Percentiles rank a stretch among this genome's conserved stretches.
Conservation (phyloP, 768 basidiomycete species). For the Hortiboletus flavorubellus region DNA sequence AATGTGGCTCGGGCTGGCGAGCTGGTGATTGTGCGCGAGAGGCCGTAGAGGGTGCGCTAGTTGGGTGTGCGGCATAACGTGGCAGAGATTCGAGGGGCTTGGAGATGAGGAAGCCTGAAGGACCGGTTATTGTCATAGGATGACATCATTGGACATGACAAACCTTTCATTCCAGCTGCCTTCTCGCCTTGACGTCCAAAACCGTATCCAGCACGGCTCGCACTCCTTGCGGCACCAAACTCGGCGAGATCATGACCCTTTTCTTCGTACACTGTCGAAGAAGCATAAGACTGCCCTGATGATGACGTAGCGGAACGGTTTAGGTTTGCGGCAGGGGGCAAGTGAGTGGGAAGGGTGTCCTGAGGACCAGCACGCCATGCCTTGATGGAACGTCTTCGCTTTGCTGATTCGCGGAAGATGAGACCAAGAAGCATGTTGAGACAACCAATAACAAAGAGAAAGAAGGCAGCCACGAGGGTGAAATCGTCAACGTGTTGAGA, state of each 20-base stretch:
- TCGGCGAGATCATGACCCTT: slow-evolving; percentile 23
- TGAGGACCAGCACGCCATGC: slow-evolving; percentile 57
- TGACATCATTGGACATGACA: slow-evolving; percentile 6
- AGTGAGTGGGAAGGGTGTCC: slow-evolving; percentile 48
- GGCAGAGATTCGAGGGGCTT: slow-evolving; percentile 63
- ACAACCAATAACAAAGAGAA: slow-evolving; percentile 90
- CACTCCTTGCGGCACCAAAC: slow-evolving; percentile 17
- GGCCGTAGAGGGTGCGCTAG: slow-evolving; percentile 17
- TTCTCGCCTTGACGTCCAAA: slow-evolving; percentile 81
- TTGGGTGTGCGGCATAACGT: slow-evolving; percentile 47
- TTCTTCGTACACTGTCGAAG: slow-evolving; percentile 32
- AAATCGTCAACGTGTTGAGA: slow-evolving; percentile 84
- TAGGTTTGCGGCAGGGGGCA: slow-evolving; percentile 24
- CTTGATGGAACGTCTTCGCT: slow-evolving; percentile 58
- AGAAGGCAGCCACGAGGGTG: slow-evolving; percentile 87
- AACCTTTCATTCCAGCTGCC: slow-evolving; percentile 59
- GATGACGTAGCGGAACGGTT: slow-evolving; percentile 23
- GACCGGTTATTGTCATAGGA: slow-evolving; percentile 2
- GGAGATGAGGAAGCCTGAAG: slow-evolving; percentile 51
- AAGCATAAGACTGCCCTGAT: slow-evolving; percentile 22
- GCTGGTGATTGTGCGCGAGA: slow-evolving; percentile 25
- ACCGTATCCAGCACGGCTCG: slow-evolving; percentile 55
- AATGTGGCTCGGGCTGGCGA: slow-evolving; percentile 19
- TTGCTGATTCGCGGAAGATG: slow-evolving; percentile 63
- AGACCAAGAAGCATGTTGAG: slow-evolving; percentile 79